phyloP scores from a whole-genome alignment of 768 basidiomycete genomes.

The Cantharellus cinnabarinus region DNA sequence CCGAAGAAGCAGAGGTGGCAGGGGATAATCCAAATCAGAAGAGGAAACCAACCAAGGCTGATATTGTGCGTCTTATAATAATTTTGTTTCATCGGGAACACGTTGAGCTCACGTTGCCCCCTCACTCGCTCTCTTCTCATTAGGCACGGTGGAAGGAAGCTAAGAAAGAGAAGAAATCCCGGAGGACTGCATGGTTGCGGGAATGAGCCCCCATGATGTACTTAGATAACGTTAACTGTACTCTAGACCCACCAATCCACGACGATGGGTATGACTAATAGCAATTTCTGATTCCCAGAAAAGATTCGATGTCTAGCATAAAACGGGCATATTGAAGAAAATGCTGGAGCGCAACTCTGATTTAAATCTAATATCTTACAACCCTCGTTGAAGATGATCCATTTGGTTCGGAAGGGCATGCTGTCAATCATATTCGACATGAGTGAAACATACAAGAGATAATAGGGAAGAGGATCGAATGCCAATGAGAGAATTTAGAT shows the following conservation, averaged over 20 bases:
- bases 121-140: neutral
- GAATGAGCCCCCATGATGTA: slow-evolving; percentile 20
- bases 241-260: no score
- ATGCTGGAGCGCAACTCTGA: no score
- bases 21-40: slow-evolving; percentile 38
- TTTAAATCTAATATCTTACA: no score
- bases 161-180: slow-evolving; percentile 63
- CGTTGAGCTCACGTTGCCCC: neutral
- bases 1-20: slow-evolving; percentile 24
- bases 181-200: slow-evolving; percentile 75
- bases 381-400: no score
- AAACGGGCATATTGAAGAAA: no score
- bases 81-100: neutral
- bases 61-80: slow-evolving; percentile 35
- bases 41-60: slow-evolving; percentile 63
- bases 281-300: no score
- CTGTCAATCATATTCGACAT: no score
- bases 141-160: slow-evolving; percentile 74
- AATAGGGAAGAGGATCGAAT: neutral
- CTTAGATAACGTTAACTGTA: no score
- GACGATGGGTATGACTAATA: no score
- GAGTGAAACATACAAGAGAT: neutral
- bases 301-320: no score
- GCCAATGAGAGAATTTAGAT: slow-evolving; percentile 33
- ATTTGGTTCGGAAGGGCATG: no score